These are phyloP conservation scores for Solioccasus polychromus DNA, from an alignment of 768 basidiomycete species.

Conservation along the genomic window DNA sequence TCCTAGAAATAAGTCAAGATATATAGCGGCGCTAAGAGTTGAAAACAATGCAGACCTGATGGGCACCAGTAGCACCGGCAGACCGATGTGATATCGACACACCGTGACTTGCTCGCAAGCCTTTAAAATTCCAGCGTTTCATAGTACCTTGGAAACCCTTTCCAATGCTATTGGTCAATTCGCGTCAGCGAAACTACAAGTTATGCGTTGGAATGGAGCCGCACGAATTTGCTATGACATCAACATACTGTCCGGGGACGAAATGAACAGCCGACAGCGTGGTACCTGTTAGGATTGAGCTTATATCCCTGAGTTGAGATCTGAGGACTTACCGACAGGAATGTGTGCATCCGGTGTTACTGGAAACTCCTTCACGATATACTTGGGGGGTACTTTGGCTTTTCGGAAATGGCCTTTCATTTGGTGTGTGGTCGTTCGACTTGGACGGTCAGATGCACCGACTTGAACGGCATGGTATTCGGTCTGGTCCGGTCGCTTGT, in stretches of 20 bases:
- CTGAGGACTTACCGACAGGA: slow-evolving; percentile 66
- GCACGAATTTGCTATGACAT: slow-evolving; percentile 87
- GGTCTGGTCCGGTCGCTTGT: slow-evolving; percentile 59
- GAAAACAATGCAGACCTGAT: slow-evolving; percentile 61
- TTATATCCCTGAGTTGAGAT: background rate
- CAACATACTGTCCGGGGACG: slow-evolving; percentile 95
- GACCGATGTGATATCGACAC: slow-evolving; percentile 92
- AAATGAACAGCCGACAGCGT: slow-evolving; percentile 90
- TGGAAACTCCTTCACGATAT: slow-evolving; percentile 82
- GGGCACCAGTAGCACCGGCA: slow-evolving; percentile 89
- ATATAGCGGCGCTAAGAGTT: background rate
- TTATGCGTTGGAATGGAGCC: slow-evolving; percentile 23
- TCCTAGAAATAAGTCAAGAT: slow-evolving; percentile 51
- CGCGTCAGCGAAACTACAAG: slow-evolving; percentile 4
- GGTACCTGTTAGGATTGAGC: slow-evolving; percentile 48
- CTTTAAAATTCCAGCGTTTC: slow-evolving; percentile 95
- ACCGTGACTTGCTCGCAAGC: slow-evolving; percentile 92
- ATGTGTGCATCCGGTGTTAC: slow-evolving; percentile 88
- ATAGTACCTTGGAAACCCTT: slow-evolving; percentile 97
- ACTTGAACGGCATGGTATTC: slow-evolving; percentile 93
- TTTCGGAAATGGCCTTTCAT: slow-evolving; percentile 90
- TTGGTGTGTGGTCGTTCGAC: slow-evolving; percentile 69
- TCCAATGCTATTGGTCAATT: slow-evolving; percentile 64
- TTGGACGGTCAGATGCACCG: slow-evolving; percentile 72
- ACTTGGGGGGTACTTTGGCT: slow-evolving; percentile 79